Base-by-base conservation (phyloP, 2,329 filamentous ascomycete species). In the Cytospora schulzeri region DNA sequence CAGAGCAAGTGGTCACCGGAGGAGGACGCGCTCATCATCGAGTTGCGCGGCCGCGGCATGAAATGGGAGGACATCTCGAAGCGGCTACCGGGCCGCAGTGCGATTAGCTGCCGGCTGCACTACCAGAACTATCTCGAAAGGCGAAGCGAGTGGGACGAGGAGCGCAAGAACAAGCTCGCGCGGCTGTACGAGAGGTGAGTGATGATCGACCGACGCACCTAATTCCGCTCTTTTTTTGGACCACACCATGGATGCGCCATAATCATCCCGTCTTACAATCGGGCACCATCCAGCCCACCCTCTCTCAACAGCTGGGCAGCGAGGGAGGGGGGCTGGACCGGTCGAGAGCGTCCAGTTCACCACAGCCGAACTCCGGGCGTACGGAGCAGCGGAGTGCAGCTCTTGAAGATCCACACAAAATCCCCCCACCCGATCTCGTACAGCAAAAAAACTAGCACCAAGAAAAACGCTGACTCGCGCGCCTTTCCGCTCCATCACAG, bases 41-140 rank as follows among this genome's bases (percentile, higher is more conserved):
- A 96, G 76, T 85, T 98, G 67, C 88, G 94, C 64, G 92, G 92
- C 45, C 89, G 89, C 71, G 91, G 92, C 11, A 97, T 97, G 92
- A 98, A 98, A 75, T 98, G 94, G 95, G 94, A 98, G 74, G 94
- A 98, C 76, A 97, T 98, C 72, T 96, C 92, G 67, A 96, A 94
- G 80, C 87, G 90, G 62, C 81, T 98, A 57, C 93, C 93, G 3
- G 94, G 94, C 67, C 87, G 95, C 71, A 97, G 93, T 77, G 90
- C 93, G 64, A 97, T 97, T 72, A 96, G 93, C 71, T 98, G 94
- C 77, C 89, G 94, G 52, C 83, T 98, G 59, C 93, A 97, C 74
- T 98, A 97, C 76, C 94, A 98, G 73, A 99, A 99, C 76, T 98
- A 98, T 75, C 86, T 97, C 60, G 95, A 99, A 77, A 86, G 93